Conservation (phyloP, 2,329 filamentous ascomycete genomes). For the Alternaria hordeiaustralica region DNA sequence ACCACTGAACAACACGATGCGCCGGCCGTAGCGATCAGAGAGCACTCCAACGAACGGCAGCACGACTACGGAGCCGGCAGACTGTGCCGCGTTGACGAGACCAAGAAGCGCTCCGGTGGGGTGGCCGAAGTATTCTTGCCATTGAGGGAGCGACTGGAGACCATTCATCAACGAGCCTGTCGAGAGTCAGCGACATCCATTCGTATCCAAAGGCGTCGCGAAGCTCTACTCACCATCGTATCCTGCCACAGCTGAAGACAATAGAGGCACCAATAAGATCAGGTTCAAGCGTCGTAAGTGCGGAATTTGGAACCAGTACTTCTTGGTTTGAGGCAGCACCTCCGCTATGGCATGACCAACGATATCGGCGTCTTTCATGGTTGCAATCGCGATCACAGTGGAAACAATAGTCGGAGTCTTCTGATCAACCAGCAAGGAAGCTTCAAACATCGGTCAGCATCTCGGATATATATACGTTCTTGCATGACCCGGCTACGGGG, state of each 20-base stretch:
- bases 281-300: conserved; percentile 56
- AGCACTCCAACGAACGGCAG: conserved; percentile 14
- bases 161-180: conserved; percentile 49
- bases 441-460: background rate
- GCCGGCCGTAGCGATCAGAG: conserved; percentile 17
- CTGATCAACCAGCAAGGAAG: background rate
- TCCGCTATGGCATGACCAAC: conserved; percentile 39
- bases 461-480: background rate
- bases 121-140: conserved; percentile 18
- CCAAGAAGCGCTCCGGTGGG: conserved; percentile 22
- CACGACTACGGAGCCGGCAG: conserved; percentile 12
- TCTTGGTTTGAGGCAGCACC: conserved; percentile 51
- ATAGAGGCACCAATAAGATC: conserved; percentile 52
- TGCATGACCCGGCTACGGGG: background rate
- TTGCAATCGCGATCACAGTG: background rate
- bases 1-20: conserved; percentile 7
- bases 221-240: background rate
- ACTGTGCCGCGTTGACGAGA: conserved; percentile 18
- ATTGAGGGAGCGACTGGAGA: conserved; percentile 39
- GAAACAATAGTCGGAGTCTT: background rate
- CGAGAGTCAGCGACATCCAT: background rate
- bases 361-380: conserved; percentile 25
- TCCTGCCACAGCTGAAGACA: conserved; percentile 53
- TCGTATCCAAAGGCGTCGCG: accelerated
- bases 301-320: conserved; percentile 50